Evolutionary conservation across 768 basidiomycete genomes (phyloP).

Genomic region (Hygrocybe punicea): DNA sequence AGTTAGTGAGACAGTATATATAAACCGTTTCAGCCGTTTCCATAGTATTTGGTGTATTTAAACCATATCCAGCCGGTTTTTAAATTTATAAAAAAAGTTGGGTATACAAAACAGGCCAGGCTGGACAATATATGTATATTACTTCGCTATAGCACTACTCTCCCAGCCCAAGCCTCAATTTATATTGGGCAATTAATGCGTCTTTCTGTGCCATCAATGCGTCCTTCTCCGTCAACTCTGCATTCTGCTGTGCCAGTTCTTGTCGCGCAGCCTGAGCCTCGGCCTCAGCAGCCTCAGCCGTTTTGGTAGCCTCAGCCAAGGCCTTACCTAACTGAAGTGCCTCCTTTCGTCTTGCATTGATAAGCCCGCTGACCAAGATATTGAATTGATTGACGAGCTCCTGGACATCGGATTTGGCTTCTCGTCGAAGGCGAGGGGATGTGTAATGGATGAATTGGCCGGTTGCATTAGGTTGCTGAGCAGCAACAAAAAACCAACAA

Average conservation of each 20-base stretch:
- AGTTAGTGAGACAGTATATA: background rate
- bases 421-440: slow-evolving; percentile 1
- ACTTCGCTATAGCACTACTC: too few species aligned
- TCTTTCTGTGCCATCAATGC: background rate
- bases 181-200: too few species aligned
- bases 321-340: background rate
- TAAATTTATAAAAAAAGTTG: background rate
- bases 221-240: background rate
- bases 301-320: background rate
- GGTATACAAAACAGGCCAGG: too few species aligned
- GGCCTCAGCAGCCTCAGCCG: background rate
- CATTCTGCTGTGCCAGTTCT: background rate
- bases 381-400: background rate
- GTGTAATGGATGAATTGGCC: background rate
- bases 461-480: slow-evolving; percentile 1
- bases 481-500: slow-evolving; percentile 3
- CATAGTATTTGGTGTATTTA: too few species aligned
- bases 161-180: too few species aligned
- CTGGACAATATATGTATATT: too few species aligned
- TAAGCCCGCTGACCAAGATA: background rate
- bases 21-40: too few species aligned
- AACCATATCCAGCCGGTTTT: background rate
- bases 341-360: background rate
- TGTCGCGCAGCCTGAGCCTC: background rate
- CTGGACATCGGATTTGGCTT: background rate